phyloP scores from a whole-genome alignment of 2,329 filamentous ascomycete genomes.

The Geosmithia flava region DNA sequence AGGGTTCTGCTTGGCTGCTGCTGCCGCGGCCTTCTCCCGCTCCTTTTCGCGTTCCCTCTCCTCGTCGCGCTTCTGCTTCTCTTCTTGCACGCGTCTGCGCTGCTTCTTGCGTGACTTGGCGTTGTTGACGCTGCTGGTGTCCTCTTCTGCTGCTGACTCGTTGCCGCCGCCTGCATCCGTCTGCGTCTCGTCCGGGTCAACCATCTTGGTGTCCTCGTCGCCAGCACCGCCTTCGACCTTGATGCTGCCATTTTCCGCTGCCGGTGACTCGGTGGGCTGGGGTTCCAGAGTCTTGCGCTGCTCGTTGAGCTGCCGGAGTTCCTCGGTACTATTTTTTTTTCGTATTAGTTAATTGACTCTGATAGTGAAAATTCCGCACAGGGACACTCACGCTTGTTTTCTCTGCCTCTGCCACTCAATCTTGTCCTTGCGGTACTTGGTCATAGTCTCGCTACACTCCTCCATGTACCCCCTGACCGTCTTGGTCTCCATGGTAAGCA shows the following conservation, averaged over 20 bases:
- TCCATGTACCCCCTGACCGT: conserved; percentile 82
- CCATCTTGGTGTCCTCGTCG: conserved; percentile 48
- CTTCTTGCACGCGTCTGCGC: conserved; percentile 42
- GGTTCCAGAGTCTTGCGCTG: conserved; percentile 62
- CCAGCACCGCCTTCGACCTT: conserved; percentile 27
- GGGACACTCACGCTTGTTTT: conserved; percentile 51
- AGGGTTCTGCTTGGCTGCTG: conserved; percentile 47
- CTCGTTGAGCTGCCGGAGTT: conserved; percentile 58
- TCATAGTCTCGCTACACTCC: conserved; percentile 89
- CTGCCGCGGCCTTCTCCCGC: conserved; percentile 50
- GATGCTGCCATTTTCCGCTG: conserved; percentile 24
- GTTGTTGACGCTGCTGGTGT: conserved; percentile 14
- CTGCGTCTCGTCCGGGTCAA: conserved; percentile 49
- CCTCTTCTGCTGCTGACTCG: conserved; percentile 54
- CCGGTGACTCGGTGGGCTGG: conserved; percentile 55
- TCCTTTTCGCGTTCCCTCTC: conserved; percentile 60
- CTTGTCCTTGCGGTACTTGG: conserved; percentile 85
- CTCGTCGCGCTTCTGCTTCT: conserved; percentile 68
- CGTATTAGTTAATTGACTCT: neutral
- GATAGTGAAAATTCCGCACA: too few species aligned
- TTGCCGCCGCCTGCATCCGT: conserved; percentile 43
- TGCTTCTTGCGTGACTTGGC: conserved; percentile 34
- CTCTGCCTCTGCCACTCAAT: conserved; percentile 80
- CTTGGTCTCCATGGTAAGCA: conserved; percentile 77
- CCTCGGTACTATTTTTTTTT: conserved; percentile 43